Evolutionary conservation across 305 asterid genomes (phyloP).

Genomic region (Fraxinus greggii): DNA sequence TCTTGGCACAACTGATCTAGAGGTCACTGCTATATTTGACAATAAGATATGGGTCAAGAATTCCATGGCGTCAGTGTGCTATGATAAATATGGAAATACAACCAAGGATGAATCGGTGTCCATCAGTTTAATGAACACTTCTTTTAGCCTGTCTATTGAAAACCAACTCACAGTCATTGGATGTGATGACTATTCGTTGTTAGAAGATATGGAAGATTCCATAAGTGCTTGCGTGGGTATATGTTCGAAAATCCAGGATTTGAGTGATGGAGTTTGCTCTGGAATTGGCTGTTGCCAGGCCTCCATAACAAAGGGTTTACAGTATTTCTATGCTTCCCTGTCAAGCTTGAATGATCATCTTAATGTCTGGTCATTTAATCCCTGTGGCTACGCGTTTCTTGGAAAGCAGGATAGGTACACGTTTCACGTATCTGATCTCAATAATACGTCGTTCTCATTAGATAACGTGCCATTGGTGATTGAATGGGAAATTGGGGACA

Average conservation of each 20-base stretch:
- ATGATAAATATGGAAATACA: not conserved
- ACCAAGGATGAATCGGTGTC: not conserved
- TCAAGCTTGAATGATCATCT: not conserved
- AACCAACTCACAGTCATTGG: not conserved
- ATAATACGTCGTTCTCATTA: not conserved
- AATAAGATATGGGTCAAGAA: not conserved
- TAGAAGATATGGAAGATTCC: not conserved
- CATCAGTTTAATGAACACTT: not conserved
- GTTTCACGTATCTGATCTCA: not conserved
- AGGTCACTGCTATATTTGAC: constrained; percentile 25
- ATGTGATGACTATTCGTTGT: not conserved
- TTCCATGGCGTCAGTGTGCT: not conserved
- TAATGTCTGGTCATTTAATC: not conserved
- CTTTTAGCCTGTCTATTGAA: not conserved
- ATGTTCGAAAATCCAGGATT: not conserved
- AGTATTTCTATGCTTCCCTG: not conserved
- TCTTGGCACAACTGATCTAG: constrained; percentile 3
- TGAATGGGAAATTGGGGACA: constrained; percentile 36
- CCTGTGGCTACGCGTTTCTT: not conserved
- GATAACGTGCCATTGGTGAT: constrained; percentile 31
- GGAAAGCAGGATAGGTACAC: not conserved
- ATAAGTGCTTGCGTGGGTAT: not conserved
- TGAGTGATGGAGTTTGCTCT: not conserved
- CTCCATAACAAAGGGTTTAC: not conserved
- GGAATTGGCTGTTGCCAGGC: not conserved